A percentile compares a stretch with the other conserved stretches of the same genome.
phyloP scores from a whole-genome alignment of 2,329 filamentous ascomycete species.

The Bipolaris victoriae region DNA sequence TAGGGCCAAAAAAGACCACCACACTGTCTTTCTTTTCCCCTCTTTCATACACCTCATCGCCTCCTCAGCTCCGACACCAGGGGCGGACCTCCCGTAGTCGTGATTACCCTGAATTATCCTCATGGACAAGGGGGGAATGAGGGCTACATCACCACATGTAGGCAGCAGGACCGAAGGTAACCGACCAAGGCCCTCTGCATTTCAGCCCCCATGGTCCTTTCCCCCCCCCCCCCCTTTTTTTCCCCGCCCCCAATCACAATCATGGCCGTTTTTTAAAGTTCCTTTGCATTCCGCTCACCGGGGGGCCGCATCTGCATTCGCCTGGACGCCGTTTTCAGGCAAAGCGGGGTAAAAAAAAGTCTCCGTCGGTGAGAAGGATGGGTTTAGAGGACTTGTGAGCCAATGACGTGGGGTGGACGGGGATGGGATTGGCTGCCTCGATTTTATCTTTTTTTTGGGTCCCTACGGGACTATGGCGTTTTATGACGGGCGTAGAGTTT shows the following conservation, averaged over 20 bases:
- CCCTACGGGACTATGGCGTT: too few species aligned
- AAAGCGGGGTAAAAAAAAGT: background rate
- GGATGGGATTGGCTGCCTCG: background rate
- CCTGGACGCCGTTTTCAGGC: background rate
- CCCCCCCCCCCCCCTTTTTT: too few species aligned
- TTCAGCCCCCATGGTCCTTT: too few species aligned
- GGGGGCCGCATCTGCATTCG: too few species aligned
- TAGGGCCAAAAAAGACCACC: background rate
- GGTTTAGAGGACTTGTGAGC: too few species aligned
- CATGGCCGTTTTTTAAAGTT: too few species aligned
- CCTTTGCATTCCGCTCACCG: too few species aligned
- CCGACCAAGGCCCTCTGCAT: background rate
- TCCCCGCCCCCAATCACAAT: too few species aligned
- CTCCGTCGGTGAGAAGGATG: background rate
- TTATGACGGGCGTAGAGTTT: too few species aligned
- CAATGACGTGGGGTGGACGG: too few species aligned
- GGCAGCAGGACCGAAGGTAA: background rate
- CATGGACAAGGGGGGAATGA: background rate
- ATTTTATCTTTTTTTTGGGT: background rate
- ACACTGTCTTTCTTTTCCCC: background rate
- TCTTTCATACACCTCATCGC: background rate
- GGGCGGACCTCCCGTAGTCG: background rate
- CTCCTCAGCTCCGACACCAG: background rate
- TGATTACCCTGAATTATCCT: constrained; percentile 8
- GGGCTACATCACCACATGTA: background rate